phyloP scores from a whole-genome alignment of 352 stramenopile genomes.

The Halophytophthora batemanensis region DNA sequence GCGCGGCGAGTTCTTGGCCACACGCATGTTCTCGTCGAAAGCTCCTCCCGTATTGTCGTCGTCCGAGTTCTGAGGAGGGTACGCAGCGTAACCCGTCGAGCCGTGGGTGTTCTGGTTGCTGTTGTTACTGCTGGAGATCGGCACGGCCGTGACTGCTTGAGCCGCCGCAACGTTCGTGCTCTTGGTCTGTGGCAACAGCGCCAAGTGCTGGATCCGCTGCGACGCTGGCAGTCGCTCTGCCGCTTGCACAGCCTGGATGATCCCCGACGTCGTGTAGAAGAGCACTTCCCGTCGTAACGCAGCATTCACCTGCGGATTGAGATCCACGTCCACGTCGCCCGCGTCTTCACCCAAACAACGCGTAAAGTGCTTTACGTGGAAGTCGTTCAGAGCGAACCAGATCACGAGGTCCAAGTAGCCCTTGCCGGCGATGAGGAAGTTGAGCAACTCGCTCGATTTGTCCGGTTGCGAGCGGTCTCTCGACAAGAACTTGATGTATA shows the following conservation, averaged over 20 bases:
- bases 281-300: slow-evolving; percentile 85
- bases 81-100: slow-evolving; percentile 40
- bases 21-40: slow-evolving; percentile 73
- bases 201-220: slow-evolving; percentile 81
- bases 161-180: slow-evolving; percentile 18
- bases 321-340: slow-evolving; percentile 71
- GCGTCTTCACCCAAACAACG: slow-evolving; percentile 50
- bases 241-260: slow-evolving; percentile 84
- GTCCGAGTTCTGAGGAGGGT: slow-evolving; percentile 50
- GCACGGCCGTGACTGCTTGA: slow-evolving; percentile 24
- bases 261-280: slow-evolving; percentile 89
- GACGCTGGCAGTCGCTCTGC: slow-evolving; percentile 69
- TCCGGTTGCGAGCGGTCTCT: slow-evolving; percentile 53
- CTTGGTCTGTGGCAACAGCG: slow-evolving; percentile 77
- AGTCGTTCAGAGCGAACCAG: slow-evolving; percentile 88
- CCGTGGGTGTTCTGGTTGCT: slow-evolving; percentile 19
- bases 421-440: slow-evolving; percentile 86
- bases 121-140: slow-evolving; percentile 26
- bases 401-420: slow-evolving; percentile 88
- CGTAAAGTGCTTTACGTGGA: slow-evolving; percentile 75
- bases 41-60: slow-evolving; percentile 34
- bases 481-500: slow-evolving; percentile 81
- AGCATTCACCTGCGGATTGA: slow-evolving; percentile 88
- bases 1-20: slow-evolving; percentile 65
- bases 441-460: slow-evolving; percentile 69